Evolutionary conservation across 2,329 filamentous ascomycete species (phyloP), one percentile per base, ranked within the genome.

Genomic region (Gliomastix tumulicola): DNA sequence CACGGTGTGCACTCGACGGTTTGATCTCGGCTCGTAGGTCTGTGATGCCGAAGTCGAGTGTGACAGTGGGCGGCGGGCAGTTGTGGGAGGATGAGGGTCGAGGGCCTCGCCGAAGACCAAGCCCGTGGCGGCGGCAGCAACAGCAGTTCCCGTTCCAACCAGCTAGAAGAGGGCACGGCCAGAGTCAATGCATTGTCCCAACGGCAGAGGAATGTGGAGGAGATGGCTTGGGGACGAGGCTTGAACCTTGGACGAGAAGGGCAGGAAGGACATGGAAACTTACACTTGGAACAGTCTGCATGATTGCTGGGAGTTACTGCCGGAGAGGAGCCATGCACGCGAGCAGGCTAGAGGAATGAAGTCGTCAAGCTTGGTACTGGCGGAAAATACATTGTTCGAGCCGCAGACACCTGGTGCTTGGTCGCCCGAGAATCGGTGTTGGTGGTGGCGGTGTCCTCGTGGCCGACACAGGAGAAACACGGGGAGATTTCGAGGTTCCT

Each of bases 121-220:
- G 48, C 75, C 74, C 48, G 65, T 68, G 56, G 73, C 66, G 48
- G 74, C 74, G 51, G 74, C 73, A 59, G 74, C 75, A 55, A 77
- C 69, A 46, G 72, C 74, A 59, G 74, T 74, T 56, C 75, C 72
- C 48, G 74, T 71, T 57, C 74, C 75, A 59, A 78, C 70, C 49
- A 79, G 73, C 75, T 79, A 36, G 44, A 40, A n/a, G n/a, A n/a
- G n/a, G n/a, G n/a, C n/a, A n/a, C n/a, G n/a, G n/a, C n/a, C 13
- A 30, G 27, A n/a, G 27, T 30, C 27, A 30, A 30, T 30, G 13
- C n/a, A n/a, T 30, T n/a, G n/a, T n/a, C n/a, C n/a, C 43, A 49
- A 38, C 32, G 28, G 35, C 22, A 35, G 35, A 37, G 37, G 33
- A 31, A 28, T 32, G 21, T 23, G 34, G 18, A 30, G 33, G 15